Conservation (phyloP, 2,329 filamentous ascomycete species). For the Huntiella abstrusa region DNA sequence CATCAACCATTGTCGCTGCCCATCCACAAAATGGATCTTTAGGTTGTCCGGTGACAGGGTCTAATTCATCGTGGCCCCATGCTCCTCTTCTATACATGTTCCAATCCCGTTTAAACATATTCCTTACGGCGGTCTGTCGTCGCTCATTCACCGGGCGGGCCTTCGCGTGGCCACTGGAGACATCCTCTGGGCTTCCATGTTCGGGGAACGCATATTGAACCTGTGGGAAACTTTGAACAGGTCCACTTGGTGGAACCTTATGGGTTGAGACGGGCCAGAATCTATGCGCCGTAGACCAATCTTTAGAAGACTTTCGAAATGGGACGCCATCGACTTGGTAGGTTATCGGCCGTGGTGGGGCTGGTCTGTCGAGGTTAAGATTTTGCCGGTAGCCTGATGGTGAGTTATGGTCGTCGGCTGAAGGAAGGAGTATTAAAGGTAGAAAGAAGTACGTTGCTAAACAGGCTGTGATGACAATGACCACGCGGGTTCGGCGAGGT, state of each 20-base stretch:
- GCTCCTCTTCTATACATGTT: conserved; percentile 31
- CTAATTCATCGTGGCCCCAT: conserved; percentile 33
- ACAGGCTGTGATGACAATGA: conserved; percentile 3
- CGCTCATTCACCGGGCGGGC: conserved; percentile 3
- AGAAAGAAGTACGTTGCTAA: conserved; percentile 6
- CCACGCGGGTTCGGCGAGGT: conserved; percentile 5
- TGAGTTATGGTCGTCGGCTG: no score
- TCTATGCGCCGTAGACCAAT: conserved; percentile 17
- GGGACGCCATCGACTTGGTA: conserved; percentile 6
- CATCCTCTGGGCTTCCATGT: conserved; percentile 10
- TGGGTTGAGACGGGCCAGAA: conserved; percentile 18
- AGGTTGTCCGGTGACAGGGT: conserved; percentile 26
- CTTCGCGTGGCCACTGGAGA: background rate
- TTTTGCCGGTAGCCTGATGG: no score
- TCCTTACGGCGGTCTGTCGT: conserved; percentile 23
- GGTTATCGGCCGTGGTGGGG: background rate
- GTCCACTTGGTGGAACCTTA: conserved; percentile 17
- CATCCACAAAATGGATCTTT: conserved; percentile 33
- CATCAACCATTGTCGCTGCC: conserved; percentile 40
- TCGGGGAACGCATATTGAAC: conserved; percentile 23
- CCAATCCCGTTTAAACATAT: conserved; percentile 27
- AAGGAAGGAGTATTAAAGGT: background rate
- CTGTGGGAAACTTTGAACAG: conserved; percentile 15
- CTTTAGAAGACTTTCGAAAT: conserved; percentile 16
- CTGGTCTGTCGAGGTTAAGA: background rate